Evolutionary conservation across 352 stramenopile species (phyloP), one percentile per base, ranked within the genome.

Genomic region (Thraustotheca clavata): DNA sequence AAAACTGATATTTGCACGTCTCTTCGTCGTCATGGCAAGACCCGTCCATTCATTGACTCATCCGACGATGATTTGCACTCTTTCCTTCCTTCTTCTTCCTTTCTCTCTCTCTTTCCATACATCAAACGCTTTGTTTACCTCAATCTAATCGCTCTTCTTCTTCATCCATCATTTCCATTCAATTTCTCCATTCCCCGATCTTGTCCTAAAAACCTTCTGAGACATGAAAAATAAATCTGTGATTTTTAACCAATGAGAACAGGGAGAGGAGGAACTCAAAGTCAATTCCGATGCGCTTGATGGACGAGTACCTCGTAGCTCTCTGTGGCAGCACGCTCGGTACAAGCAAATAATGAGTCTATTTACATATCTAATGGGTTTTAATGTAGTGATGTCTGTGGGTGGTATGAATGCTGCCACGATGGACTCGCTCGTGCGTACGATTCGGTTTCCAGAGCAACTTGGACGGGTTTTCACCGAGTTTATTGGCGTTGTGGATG

Each of bases 401-500:
- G 29, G 57, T 39, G 57, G 57, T 16, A 33, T 65, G 38, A 50
- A 65, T 36, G 26, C 57, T 9, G n/a, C 57, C n/a, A 54, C 57
- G 57, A 32, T 65, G 11, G 38, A 54, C 6, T 54, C 57, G 4
- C 31, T 65, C 12, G 57, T 65, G 29, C 57, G 57, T 26, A 65
- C 57, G 36, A 65, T 65, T 29, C 38, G 36, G 7, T 50, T 55
- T 32, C 57, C 57, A 3, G 33, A 40, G 1, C 57, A 65, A n/a
- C 47, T 65, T 22, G n/a, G 35, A 31, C 22, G 38, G 36, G 71
- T 92, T 22, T 92, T 90, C 65, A 73, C 72, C 9, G 67, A 67
- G 43, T 86, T 92, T 38, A 69, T 92, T 16, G 83, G 80, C 27
- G 76, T 83, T 36, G 22, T 92, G 22, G 73, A 79, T 2, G 80